Evolutionary conservation across 192 early-diverging fungal genomes (phyloP).

Genomic region (Diversispora epigaea): DNA sequence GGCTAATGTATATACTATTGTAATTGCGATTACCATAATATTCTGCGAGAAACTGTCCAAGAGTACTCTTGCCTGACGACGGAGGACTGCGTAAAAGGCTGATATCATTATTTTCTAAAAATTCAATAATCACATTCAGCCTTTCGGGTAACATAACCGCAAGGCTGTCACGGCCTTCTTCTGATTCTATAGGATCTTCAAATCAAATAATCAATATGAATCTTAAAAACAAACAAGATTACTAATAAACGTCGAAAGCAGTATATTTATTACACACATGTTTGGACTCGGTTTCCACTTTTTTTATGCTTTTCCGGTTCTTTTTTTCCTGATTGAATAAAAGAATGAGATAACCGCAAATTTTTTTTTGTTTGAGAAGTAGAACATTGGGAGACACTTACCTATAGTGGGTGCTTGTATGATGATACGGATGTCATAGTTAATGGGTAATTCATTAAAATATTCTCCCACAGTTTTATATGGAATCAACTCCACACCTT

Average conservation of each 20-base stretch:
- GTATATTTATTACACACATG: too few relatives aligned
- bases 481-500: neutral
- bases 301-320: too few relatives aligned
- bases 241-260: too few relatives aligned
- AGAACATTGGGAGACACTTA: too few relatives aligned
- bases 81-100: conserved; percentile 20
- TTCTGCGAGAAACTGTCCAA: conserved; percentile 5
- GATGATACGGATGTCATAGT: too few relatives aligned
- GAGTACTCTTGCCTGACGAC: conserved; percentile 9
- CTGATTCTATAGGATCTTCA: conserved; percentile 25
- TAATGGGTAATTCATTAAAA: neutral
- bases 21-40: neutral
- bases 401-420: too few relatives aligned
- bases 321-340: too few relatives aligned
- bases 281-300: too few relatives aligned
- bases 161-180: conserved; percentile 24
- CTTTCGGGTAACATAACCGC: neutral
- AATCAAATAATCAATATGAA: too few relatives aligned
- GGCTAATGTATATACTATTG: neutral
- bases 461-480: neutral
- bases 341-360: too few relatives aligned
- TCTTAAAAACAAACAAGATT: too few relatives aligned
- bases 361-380: too few relatives aligned
- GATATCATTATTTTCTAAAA: neutral
- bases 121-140: neutral